These are phyloP conservation scores for Capsella bursapastoris DNA, from an alignment of 345 rosid genomes.

Conservation along the genomic window DNA sequence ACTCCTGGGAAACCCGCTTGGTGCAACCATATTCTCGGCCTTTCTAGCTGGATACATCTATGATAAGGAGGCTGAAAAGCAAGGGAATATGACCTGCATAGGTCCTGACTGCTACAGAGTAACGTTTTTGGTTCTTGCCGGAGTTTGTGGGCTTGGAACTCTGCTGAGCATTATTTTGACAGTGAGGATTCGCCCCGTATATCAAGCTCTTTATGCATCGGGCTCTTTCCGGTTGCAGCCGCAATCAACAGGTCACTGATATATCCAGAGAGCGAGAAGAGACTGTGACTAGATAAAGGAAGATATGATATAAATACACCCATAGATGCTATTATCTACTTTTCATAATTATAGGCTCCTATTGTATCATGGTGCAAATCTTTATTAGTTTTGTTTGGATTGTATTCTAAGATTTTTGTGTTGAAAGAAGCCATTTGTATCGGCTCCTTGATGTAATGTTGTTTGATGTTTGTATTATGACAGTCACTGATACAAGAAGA, in stretches of 20 bases:
- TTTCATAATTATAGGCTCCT: conserved; percentile 25
- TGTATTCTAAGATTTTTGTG: conserved; percentile 19
- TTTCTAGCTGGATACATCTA: conserved; percentile 79
- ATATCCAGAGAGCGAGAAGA: background rate
- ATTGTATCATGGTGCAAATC: conserved; percentile 22
- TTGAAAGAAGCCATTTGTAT: conserved; percentile 2
- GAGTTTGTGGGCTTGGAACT: conserved; percentile 72
- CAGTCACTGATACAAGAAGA: conserved; percentile 2
- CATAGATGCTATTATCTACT: background rate
- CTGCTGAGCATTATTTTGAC: conserved; percentile 69
- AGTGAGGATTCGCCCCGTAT: conserved; percentile 80
- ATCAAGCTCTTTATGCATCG: conserved; percentile 80
- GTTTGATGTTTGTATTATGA: conserved; percentile 10
- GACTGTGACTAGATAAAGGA: conserved; percentile 12
- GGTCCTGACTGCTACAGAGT: conserved; percentile 84
- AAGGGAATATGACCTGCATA: conserved; percentile 72
- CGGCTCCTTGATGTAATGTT: conserved; percentile 27
- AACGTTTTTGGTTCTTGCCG: conserved; percentile 80
- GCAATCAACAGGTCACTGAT: conserved; percentile 39
- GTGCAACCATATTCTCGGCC: conserved; percentile 90
- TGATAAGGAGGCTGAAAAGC: conserved; percentile 83
- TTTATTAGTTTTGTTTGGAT: background rate
- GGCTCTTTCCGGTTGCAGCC: conserved; percentile 76
- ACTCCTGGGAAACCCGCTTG: conserved; percentile 81
- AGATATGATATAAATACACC: background rate